These are phyloP conservation scores for Secale cereale DNA, from an alignment of 176 grass and related monocot genomes.

Conservation along the genomic window DNA sequence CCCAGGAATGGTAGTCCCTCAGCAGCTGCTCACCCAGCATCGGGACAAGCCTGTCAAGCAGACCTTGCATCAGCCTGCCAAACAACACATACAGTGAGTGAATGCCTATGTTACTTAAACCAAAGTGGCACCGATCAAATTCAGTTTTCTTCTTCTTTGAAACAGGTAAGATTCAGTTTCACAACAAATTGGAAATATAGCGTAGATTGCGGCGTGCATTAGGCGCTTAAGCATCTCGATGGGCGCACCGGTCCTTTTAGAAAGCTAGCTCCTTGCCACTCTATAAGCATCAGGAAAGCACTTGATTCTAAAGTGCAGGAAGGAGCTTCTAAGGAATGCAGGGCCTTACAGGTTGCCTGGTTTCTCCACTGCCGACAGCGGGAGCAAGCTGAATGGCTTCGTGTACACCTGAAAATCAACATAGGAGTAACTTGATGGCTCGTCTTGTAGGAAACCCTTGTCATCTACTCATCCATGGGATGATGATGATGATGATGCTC, in stretches of 20 bases:
- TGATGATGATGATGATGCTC: neutral
- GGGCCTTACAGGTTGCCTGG: conserved; percentile 75
- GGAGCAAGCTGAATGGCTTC: conserved; percentile 85
- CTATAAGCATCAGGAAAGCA: neutral
- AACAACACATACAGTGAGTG: neutral
- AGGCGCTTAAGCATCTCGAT: neutral
- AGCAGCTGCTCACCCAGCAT: conserved; percentile 72
- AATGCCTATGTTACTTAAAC: neutral
- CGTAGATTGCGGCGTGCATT: neutral
- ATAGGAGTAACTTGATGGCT: neutral
- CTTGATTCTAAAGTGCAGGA: too few species aligned
- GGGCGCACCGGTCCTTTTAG: neutral
- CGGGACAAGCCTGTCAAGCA: conserved; percentile 82
- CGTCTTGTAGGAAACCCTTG: neutral
- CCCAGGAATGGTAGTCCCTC: conserved; percentile 69
- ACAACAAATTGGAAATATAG: neutral
- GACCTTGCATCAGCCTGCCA: conserved; percentile 76
- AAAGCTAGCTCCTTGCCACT: neutral
- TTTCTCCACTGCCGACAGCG: conserved; percentile 81
- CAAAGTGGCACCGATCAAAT: neutral
- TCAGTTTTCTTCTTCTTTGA: neutral
- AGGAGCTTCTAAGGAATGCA: neutral
- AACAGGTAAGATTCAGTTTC: neutral
- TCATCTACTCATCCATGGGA: neutral
- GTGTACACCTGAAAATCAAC: conserved; percentile 65